Base-by-base conservation (phyloP, 768 basidiomycete species). In the Termitomyces heimii region DNA sequence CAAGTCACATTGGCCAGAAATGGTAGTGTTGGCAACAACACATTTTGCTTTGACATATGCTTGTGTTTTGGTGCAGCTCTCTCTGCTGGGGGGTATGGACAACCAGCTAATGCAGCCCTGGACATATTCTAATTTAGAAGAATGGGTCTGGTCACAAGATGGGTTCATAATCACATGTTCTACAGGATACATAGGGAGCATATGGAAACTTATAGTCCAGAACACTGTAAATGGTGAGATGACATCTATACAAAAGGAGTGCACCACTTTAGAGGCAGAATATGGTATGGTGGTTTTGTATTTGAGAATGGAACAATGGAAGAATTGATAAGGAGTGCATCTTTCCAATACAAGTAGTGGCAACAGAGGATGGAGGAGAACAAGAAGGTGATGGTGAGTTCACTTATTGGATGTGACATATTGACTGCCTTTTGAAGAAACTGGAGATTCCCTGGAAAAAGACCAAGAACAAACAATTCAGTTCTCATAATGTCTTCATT, bases 241-340 rank as follows among this genome's bases (percentile, higher is more conserved):
- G 26, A 45, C 14, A 45, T 26, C 0, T 0, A 0, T 5, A 1
- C 1, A 7, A 1, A 8, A 3, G 26, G 26, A 8, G 2, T 1
- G 14, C 54, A 53, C 26, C 57, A 56, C 7, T 18, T 9, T 1
- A 52, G 61, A 10, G 20, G 20, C 1, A 42, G n/a, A 10, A 12
- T 22, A 14, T 71, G 65, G 65, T 73, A 56, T 57, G 35, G 54
- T 5, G 70, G 70, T 1, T 10, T 26, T 0, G 22, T 42, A 2
- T 46, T 66, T 1, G 51, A 57, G 0, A 60, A 66, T 46, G 64
- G 65, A 0, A 42, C n/a, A 0, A 2, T 46, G 0, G 62, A 72
- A 39, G 69, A 74, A 35, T 73, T 40, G 62, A 65, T 22, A 68
- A 75, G n/a, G 67, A 73, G 44, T 59, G 54, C 20, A 3, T 9